Evolutionary conservation across 2,329 filamentous ascomycete species (phyloP).

Genomic region (Juglanconis oblonga): DNA sequence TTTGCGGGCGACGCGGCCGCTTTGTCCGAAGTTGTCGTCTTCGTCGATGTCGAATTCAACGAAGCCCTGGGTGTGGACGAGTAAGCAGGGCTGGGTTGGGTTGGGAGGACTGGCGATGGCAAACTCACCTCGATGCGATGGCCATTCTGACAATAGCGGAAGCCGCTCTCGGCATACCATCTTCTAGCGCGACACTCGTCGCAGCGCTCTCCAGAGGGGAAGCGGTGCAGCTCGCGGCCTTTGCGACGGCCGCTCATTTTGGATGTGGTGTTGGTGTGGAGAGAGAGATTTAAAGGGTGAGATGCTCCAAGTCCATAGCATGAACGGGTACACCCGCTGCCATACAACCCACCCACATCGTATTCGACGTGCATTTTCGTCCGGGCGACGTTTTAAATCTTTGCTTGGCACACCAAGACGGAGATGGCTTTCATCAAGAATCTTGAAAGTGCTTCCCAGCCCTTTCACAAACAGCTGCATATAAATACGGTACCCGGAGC

Average conservation of each 20-base stretch:
- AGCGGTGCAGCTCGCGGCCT: constrained; percentile 41
- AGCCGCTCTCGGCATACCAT: constrained; percentile 73
- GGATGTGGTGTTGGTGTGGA: constrained; percentile 28
- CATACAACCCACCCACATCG: neutral
- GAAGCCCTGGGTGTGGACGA: constrained; percentile 39
- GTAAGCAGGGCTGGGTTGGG: neutral
- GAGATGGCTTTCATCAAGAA: no score
- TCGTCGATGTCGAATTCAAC: constrained; percentile 59
- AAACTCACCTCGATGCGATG: constrained; percentile 69
- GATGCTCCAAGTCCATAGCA: neutral
- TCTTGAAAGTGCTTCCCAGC: no score
- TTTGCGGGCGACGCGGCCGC: constrained; percentile 53
- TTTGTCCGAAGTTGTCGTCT: constrained; percentile 65
- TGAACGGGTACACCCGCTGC: constrained; percentile 2
- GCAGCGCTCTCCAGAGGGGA: constrained; percentile 52
- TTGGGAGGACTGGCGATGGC: neutral
- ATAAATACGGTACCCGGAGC: no score
- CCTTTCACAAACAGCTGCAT: no score
- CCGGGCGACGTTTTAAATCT: no score
- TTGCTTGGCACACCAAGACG: no score
- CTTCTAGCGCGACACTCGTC: constrained; percentile 67
- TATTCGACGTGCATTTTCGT: no score
- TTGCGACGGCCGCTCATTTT: constrained; percentile 31
- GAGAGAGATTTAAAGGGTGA: neutral
- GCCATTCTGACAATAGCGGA: constrained; percentile 75